Evolutionary conservation across 352 stramenopile genomes (phyloP).

Genomic region (Pythium oligandrum): DNA sequence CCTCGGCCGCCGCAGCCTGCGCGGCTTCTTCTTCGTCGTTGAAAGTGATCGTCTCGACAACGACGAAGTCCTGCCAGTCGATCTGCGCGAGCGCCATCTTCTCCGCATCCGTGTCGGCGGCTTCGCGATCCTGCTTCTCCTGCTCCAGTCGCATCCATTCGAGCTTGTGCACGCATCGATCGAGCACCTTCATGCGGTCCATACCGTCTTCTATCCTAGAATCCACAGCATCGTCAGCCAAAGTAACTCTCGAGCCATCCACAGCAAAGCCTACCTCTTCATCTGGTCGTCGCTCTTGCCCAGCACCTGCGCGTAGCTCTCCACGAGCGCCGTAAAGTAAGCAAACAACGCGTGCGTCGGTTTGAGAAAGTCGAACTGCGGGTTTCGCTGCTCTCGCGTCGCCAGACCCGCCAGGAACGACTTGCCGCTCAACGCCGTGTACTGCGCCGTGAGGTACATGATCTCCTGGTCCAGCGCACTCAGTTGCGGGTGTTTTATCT

Average conservation of each 20-base stretch:
- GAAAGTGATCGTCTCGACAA: slow-evolving; percentile 99
- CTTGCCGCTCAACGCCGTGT: slow-evolving; percentile 93
- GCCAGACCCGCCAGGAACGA: slow-evolving; percentile 94
- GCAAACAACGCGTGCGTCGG: slow-evolving; percentile 95
- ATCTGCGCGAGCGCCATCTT: slow-evolving; percentile 76
- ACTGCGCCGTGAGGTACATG: slow-evolving; percentile 98
- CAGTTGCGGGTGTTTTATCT: slow-evolving; percentile 87
- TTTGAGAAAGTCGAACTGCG: slow-evolving; percentile 97
- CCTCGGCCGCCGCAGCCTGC: slow-evolving; percentile 16
- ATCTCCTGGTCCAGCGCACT: slow-evolving; percentile 94
- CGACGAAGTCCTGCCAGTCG: slow-evolving; percentile 99
- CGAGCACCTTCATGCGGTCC: slow-evolving; percentile 81
- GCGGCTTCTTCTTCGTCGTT: slow-evolving; percentile 79
- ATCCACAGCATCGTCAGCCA: slow-evolving; percentile 1
- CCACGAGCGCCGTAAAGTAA: slow-evolving; percentile 98
- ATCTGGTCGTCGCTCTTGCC: slow-evolving; percentile 65
- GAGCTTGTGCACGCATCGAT: slow-evolving; percentile 81
- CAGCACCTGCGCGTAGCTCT: slow-evolving; percentile 93
- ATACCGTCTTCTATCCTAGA: slow-evolving; percentile 44
- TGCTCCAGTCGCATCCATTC: slow-evolving; percentile 77
- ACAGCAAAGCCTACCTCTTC: slow-evolving; percentile 33
- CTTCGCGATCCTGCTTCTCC: slow-evolving; percentile 66
- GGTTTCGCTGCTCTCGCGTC: slow-evolving; percentile 95
- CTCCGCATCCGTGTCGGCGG: slow-evolving; percentile 71
- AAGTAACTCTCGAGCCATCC: neutral